Evolutionary conservation across 2,329 filamentous ascomycete species (phyloP).

Genomic region (Fusarium coffeatum): DNA sequence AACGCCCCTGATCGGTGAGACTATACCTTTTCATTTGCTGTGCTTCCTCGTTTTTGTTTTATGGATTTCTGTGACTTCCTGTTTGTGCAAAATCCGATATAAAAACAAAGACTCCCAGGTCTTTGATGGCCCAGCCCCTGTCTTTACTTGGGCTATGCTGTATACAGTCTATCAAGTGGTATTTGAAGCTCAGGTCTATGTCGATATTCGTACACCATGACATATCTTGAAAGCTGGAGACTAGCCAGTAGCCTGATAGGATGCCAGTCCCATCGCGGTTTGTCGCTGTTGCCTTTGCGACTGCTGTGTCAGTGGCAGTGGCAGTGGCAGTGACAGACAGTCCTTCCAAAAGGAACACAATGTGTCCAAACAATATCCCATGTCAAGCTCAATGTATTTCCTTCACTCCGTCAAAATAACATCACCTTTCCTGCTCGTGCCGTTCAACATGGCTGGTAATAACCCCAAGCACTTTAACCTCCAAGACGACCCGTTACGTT

Average conservation of each 20-base stretch:
- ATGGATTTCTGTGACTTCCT: not conserved
- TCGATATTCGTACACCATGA: not conserved
- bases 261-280: not conserved
- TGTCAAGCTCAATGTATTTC: not conserved
- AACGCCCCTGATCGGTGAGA: constrained; percentile 68
- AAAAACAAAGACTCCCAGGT: not conserved
- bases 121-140: not conserved
- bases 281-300: not conserved
- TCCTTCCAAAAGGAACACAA: not conserved
- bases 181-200: not conserved
- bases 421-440: not conserved
- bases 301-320: constrained; percentile 18
- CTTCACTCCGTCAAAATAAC: not conserved
- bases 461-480: constrained; percentile 57
- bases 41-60: not conserved
- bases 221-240: not conserved
- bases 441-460: constrained; percentile 49
- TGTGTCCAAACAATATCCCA: not conserved
- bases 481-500: constrained; percentile 52
- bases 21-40: not conserved
- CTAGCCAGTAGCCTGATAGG: not conserved
- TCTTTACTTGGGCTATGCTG: not conserved
- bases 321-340: constrained; percentile 14
- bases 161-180: not conserved
- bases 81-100: not conserved